These are phyloP conservation scores for Hypocrella siamensis DNA, from an alignment of 2,329 filamentous ascomycete genomes.

Conservation along the genomic window DNA sequence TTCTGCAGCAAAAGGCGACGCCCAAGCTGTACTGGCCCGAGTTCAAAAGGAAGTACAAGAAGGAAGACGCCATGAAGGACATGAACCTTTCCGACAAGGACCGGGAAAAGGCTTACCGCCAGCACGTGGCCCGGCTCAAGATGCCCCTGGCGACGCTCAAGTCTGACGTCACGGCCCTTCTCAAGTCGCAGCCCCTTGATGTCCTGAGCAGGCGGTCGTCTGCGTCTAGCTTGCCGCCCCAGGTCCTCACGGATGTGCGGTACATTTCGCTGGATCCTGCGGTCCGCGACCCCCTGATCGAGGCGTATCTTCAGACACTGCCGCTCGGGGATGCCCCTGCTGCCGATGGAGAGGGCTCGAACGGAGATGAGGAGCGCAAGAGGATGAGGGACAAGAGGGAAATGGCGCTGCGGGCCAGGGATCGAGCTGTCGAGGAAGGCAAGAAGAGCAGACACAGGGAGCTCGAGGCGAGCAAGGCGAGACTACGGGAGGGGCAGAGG, in stretches of 20 bases:
- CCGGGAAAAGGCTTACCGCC: conserved; percentile 64
- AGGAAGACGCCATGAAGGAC: conserved; percentile 67
- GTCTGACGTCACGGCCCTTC: conserved; percentile 49
- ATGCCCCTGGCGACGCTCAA: conserved; percentile 51
- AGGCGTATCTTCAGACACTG: conserved; percentile 49
- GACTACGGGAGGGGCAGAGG: conserved; percentile 48
- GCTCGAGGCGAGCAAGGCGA: conserved; percentile 42
- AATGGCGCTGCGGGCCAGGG: conserved; percentile 49
- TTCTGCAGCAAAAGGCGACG: conserved; percentile 68
- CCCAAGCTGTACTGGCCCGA: conserved; percentile 96
- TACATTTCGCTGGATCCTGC: conserved; percentile 50
- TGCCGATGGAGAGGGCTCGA: conserved; percentile 33
- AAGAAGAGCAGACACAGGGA: conserved; percentile 43
- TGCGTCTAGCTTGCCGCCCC: conserved; percentile 41
- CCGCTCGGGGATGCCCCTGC: conserved; percentile 29
- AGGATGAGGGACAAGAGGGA: conserved; percentile 45
- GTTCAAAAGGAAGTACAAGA: conserved; percentile 82
- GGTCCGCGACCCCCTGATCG: conserved; percentile 47
- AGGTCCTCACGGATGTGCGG: conserved; percentile 49
- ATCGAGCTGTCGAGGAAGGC: conserved; percentile 45
- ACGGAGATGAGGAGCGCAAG: conserved; percentile 31
- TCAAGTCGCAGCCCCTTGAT: conserved; percentile 43
- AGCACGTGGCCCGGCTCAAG: conserved; percentile 53
- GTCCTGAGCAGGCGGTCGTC: conserved; percentile 44
- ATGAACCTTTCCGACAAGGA: conserved; percentile 57